Base-by-base conservation (phyloP, 2,329 filamentous ascomycete genomes). In the Ophiostoma angusticollis region DNA sequence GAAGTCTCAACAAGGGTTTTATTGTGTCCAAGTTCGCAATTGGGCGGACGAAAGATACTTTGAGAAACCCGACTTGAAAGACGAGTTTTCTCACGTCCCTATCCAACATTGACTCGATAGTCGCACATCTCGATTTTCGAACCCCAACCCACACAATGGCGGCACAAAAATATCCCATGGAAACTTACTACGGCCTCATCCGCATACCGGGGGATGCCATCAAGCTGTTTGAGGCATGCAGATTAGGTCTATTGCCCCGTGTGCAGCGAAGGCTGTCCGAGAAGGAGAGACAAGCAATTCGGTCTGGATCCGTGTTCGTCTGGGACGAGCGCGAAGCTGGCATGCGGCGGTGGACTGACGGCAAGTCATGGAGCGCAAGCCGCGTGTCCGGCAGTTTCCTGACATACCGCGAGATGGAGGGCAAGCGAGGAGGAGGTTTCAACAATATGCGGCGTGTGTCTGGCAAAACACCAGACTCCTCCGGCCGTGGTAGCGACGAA, bases 291-390 rank as follows among this genome's bases (percentile, higher is more conserved):
- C 87, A 95, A 56, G 85, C 85, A 4, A 98, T 98, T 58, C 80
- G 85, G 54, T 94, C 89, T 1, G 91, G 91, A 31, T 98, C 91
- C 0, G 89, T 98, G 4, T 98, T 96, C 54, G 91, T 98, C n/a
- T 98, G 91, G 91, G 91, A 98, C 59, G 91, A 98, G 67, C 72
- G 89, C 51, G 91, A 98, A 65, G 91, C 91, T 9, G 91, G 91
- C 49, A 98, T 98, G 91, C 74, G 91, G 54, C 72, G 91, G 59
- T 98, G 91, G 91, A 98, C 91, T 1, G 91, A 98, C 52, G 91
- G 91, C 41, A 98, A 98, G 60, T 96, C 89, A 25, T 98, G 91
- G 91, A 96, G 89, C 55, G 91, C 91, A 24, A 96, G 89, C 62
- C 77, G 91, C 46, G 91, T 98, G 1, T 96, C 89, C 0, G 91